Conservation (phyloP, 2,329 filamentous ascomycete genomes). For the Colletotrichum truncatum region DNA sequence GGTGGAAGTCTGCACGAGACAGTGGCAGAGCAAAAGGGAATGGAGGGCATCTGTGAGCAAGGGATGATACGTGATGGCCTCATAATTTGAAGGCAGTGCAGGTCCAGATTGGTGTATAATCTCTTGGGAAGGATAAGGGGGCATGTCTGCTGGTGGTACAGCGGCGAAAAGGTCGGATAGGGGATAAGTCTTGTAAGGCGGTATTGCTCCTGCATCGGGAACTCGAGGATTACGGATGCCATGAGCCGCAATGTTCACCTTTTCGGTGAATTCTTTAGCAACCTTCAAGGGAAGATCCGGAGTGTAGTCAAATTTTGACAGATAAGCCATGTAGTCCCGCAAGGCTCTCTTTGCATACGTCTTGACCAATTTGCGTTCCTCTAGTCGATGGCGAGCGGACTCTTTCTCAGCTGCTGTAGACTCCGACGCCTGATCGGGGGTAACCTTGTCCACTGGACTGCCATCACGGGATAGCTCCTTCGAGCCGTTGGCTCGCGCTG, state of each 20-base stretch:
- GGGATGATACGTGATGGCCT: conserved; percentile 82
- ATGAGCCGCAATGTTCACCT: conserved; percentile 65
- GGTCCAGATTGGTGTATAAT: conserved; percentile 40
- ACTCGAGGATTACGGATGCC: conserved; percentile 50
- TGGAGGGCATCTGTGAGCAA: conserved; percentile 83
- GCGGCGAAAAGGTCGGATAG: conserved; percentile 76
- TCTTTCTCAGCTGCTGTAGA: conserved; percentile 55
- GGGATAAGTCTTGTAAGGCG: conserved; percentile 51
- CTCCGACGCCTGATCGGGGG: background rate
- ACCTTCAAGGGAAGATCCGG: conserved; percentile 71
- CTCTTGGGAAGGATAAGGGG: conserved; percentile 68
- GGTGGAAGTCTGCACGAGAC: conserved; percentile 79
- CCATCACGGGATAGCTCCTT: background rate
- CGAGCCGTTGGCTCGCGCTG: conserved; percentile 2
- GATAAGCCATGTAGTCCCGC: conserved; percentile 77
- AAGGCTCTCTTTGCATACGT: conserved; percentile 79
- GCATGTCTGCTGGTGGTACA: conserved; percentile 71
- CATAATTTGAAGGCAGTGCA: conserved; percentile 49
- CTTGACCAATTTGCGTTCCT: conserved; percentile 76
- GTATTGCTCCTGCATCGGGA: conserved; percentile 15
- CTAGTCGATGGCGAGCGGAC: conserved; percentile 39
- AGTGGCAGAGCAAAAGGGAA: conserved; percentile 79
- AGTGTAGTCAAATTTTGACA: conserved; percentile 82
- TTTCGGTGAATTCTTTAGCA: conserved; percentile 64
- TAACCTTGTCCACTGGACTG: conserved; percentile 4